phyloP scores from a whole-genome alignment of 345 rosid species.

The Psidium guajava region DNA sequence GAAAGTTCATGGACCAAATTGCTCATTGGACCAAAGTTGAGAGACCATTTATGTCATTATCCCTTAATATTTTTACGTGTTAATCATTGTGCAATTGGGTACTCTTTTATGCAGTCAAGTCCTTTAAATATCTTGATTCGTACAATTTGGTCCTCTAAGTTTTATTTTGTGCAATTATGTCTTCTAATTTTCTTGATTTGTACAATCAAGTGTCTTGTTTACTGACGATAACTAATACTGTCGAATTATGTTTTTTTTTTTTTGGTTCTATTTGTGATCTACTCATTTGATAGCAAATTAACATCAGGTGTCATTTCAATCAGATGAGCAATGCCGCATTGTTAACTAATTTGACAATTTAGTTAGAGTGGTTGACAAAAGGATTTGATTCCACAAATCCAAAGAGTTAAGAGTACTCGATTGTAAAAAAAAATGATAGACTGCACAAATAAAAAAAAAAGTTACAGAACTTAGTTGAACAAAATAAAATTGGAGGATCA shows the following conservation, averaged over 20 bases:
- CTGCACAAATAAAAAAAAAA: not conserved
- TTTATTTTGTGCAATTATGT: not conserved
- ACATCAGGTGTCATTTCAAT: not conserved
- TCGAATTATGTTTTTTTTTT: not conserved
- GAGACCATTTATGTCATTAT: no score
- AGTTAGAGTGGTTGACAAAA: not conserved
- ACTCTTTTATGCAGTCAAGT: no score
- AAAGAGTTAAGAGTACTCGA: not conserved
- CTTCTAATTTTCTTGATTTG: not conserved
- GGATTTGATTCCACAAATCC: not conserved
- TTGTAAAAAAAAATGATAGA: not conserved
- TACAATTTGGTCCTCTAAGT: not conserved
- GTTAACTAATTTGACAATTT: not conserved
- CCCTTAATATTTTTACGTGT: no score
- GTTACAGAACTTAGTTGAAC: not conserved
- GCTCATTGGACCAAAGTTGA: no score
- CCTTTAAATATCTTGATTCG: not conserved
- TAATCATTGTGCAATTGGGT: no score
- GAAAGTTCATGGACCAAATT: no score
- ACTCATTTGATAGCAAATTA: not conserved
- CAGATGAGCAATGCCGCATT: not conserved
- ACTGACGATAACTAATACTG: rapidly evolving
- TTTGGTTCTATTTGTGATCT: not conserved
- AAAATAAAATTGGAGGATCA: not conserved
- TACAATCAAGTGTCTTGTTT: not conserved